Evolutionary conservation across 2,329 filamentous ascomycete species (phyloP), one percentile per base, ranked within the genome.

Genomic region (Annulohypoxylon truncatum): DNA sequence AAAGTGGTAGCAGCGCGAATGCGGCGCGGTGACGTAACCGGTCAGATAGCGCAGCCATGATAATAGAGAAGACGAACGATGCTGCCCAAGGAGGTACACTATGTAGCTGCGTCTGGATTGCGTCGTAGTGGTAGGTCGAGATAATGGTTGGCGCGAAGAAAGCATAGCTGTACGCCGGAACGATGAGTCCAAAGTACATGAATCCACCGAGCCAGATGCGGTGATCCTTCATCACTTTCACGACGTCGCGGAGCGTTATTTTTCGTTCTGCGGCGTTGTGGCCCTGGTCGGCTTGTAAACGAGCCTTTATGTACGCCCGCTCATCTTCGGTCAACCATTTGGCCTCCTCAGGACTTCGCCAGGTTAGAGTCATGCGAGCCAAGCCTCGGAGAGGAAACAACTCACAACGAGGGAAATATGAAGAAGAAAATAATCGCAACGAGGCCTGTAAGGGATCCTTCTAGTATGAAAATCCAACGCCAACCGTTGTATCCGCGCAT

Each of bases 391-490:
- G 26, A 15, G 50, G 15, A 28, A 18, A n/a, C 9, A 10, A 73
- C 80, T 69, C 73, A 81, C 79, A 94, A 94, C 65, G 89, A 87
- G 0, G 91, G 90, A 46, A 94, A 87, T 40, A 87, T 78, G 76
- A 93, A 94, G 79, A 86, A 90, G 76, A 90, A 89, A 53, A 86
- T 71, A 56, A 91, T 75, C 0, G 73, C 75, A 40, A 77, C 65
- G 8, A 73, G 24, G 22, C 64, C 71, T 5, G 76, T 77, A 22
- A 92, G 78, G 3, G 82, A 70, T 4, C 92, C 92, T 77, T 94
- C 92, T 6, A 95, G 78, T 74, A 97, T 92, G 76, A 95, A 94
- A 68, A 94, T 91, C 90, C 91, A 94, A 57, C 92, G 83, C 92
- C 92, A 96, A 8, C 90, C 92, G 1, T 78, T 72, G 73, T 94